phyloP scores from a whole-genome alignment of 139 green algal genomes.

The Volvox reticuliferus region DNA sequence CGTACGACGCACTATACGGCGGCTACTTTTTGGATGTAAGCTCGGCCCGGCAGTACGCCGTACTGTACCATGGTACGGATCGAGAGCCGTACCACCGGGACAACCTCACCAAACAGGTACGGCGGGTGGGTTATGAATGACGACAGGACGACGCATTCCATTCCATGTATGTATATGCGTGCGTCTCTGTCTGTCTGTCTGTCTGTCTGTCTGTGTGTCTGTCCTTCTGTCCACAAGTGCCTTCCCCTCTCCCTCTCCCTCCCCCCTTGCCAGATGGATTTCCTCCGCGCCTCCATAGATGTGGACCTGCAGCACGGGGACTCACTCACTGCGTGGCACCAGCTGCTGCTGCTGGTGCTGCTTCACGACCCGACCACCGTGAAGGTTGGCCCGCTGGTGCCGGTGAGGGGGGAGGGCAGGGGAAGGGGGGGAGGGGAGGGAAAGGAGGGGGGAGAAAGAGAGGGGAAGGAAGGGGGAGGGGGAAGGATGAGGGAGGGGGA shows the following conservation, averaged over 20 bases:
- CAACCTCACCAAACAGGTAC: constrained; percentile 42
- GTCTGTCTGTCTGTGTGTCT: not conserved
- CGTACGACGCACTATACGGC: constrained; percentile 66
- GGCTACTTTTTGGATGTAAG: constrained; percentile 61
- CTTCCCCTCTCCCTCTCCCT: not conserved
- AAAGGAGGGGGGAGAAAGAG: not conserved
- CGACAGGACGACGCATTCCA: too few species aligned
- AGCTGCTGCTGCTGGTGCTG: constrained; percentile 61
- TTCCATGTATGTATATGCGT: too few species aligned
- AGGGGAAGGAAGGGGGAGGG: not conserved
- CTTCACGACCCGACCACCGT: constrained; percentile 56
- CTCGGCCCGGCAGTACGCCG: constrained; percentile 58
- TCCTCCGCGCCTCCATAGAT: constrained; percentile 53
- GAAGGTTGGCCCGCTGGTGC: constrained; percentile 18
- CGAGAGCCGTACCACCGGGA: constrained; percentile 53
- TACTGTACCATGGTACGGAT: not conserved
- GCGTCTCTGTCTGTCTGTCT: too few species aligned
- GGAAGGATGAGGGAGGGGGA: not conserved
- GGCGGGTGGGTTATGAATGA: not conserved
- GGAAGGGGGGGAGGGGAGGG: not conserved
- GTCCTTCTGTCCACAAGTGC: not conserved
- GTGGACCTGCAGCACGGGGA: constrained; percentile 34
- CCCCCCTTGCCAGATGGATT: not conserved
- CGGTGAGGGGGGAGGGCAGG: not conserved
- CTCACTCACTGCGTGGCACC: constrained; percentile 53